Conservation (phyloP, 768 basidiomycete species). For the Suillus subaureus region DNA sequence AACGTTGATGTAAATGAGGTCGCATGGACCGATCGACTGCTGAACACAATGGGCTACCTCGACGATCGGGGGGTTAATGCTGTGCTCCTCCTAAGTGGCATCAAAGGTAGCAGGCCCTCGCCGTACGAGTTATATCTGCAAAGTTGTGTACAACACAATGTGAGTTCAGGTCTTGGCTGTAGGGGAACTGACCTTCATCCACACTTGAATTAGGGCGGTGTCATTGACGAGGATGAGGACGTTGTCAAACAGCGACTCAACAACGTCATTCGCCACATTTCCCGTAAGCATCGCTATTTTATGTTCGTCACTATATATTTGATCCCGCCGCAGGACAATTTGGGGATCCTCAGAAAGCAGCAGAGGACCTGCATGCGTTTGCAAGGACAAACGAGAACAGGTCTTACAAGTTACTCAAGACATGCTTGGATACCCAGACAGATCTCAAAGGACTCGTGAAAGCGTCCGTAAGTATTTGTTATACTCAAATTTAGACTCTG, state of each 20-base stretch:
- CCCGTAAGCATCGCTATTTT: constrained; percentile 47
- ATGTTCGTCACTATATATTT: background rate
- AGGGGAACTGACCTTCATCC: constrained; percentile 4
- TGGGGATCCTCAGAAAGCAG: constrained; percentile 71
- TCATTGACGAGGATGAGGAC: constrained; percentile 85
- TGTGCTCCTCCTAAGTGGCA: constrained; percentile 60
- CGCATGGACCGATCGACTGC: constrained; percentile 83
- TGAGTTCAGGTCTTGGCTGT: constrained; percentile 40
- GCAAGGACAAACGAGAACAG: constrained; percentile 86
- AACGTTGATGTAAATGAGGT: constrained; percentile 70
- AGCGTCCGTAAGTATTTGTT: constrained; percentile 52
- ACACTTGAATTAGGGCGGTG: constrained; percentile 67
- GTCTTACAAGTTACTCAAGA: constrained; percentile 82
- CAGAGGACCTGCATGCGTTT: constrained; percentile 79
- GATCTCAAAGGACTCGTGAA: constrained; percentile 83
- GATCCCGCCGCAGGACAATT: constrained; percentile 44
- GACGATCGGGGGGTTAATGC: constrained; percentile 59
- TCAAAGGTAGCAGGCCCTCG: constrained; percentile 73
- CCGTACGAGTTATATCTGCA: constrained; percentile 71
- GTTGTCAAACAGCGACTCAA: constrained; percentile 56
- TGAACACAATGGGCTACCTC: constrained; percentile 71
- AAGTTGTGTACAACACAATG: constrained; percentile 81
- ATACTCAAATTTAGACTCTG: background rate
- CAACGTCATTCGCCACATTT: constrained; percentile 54
- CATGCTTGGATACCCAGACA: constrained; percentile 80